phyloP scores from a whole-genome alignment of 2,329 filamentous ascomycete genomes.

The Fusarium aywerte region DNA sequence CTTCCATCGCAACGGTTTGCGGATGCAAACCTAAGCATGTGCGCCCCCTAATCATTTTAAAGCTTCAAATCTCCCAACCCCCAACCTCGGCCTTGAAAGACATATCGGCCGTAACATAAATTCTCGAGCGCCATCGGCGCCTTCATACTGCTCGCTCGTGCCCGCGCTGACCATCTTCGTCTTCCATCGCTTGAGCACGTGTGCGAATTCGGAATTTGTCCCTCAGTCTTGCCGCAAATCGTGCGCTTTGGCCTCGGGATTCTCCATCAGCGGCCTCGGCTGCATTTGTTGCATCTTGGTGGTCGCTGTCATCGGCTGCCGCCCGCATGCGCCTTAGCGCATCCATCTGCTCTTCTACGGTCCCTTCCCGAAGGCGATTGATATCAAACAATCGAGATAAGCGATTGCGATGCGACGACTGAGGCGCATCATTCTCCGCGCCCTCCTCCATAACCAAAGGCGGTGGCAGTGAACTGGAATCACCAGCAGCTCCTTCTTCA shows the following conservation, averaged over 20 bases:
- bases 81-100: not conserved
- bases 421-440: slow-evolving; percentile 49
- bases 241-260: slow-evolving; percentile 55
- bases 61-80: slow-evolving; percentile 2
- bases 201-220: slow-evolving; percentile 66
- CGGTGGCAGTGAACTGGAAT: slow-evolving; percentile 50
- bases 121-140: not conserved
- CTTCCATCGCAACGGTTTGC: not conserved
- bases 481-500: slow-evolving; percentile 37
- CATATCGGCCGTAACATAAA: not conserved
- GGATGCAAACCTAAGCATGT: not conserved
- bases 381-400: slow-evolving; percentile 66
- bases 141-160: not conserved
- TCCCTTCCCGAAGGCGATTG: slow-evolving; percentile 66
- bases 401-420: slow-evolving; percentile 56
- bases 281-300: slow-evolving; percentile 26
- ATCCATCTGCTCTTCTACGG: slow-evolving; percentile 70
- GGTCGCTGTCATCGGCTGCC: slow-evolving; percentile 38
- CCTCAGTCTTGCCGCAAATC: slow-evolving; percentile 61
- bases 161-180: slow-evolving; percentile 24
- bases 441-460: slow-evolving; percentile 58
- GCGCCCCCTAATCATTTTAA: not conserved
- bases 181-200: slow-evolving; percentile 52
- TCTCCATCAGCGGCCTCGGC: slow-evolving; percentile 44
- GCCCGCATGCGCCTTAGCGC: slow-evolving; percentile 61